Base-by-base conservation (phyloP, 2,329 filamentous ascomycete genomes). In the Aspergillus fischeri region DNA sequence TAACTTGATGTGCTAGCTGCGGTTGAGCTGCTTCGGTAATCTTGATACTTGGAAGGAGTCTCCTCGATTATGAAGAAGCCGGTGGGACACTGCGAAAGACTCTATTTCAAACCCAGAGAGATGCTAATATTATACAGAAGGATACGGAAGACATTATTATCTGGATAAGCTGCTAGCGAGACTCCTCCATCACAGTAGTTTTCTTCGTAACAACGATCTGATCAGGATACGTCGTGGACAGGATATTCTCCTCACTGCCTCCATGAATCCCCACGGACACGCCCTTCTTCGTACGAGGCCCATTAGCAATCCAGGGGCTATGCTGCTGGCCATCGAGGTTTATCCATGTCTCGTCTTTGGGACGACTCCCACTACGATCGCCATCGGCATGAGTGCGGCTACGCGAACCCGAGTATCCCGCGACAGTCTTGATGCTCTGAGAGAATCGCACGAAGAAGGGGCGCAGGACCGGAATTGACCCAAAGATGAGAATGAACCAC, bases 401-500 rank as follows among this genome's bases (percentile, higher is more conserved):
- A 20, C 49, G 44, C 17, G 56, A 52, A n/a, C 9, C 11, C 1
- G 56, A 59, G 25, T 49, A 47, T 5, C 54, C 35, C 1, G 58
- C 54, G 1, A 53, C 56, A 25, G 24, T 55, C 20, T 64, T 64
- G 24, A 64, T 59, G 51, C 60, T 58, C n/a, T 64, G 62, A 0
- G 55, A 57, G 45, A 64, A 61, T 6, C 50, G 55, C 11, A 61
- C 49, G 21, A 64, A 64, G 38, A 62, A 57, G 2, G 55, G 53
- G 2, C 62, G 60, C 3, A 64, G 60, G 1, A 58, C 59, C 1
- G 63, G 63, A 7, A 65, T 62, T 1, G 63, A 65, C 25, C 63
- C 63, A 27, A 65, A 65, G 3, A 54, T 54, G 25, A 52, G 10
- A 25, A 62, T 63, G 14, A 65, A 65, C 63, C 63, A 65, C 63